Evolutionary conservation across 2,329 filamentous ascomycete genomes (phyloP).

Genomic region (Cladosporium austrohemisphaericum): DNA sequence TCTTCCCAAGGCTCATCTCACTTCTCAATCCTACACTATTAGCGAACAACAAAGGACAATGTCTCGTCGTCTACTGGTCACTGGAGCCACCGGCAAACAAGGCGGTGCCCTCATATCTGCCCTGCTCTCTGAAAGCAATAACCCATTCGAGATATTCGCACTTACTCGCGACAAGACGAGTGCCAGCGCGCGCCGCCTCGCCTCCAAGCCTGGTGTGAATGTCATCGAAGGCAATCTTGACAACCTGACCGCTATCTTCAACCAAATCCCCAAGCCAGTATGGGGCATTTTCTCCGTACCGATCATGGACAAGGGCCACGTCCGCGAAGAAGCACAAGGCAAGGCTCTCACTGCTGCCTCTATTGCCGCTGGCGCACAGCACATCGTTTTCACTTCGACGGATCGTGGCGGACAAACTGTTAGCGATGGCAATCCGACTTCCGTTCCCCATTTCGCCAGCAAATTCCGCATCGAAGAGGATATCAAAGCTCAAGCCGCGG

Average conservation of each 20-base stretch:
- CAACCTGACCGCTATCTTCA: constrained; percentile 50
- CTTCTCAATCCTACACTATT: too few species aligned
- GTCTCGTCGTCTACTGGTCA: constrained; percentile 35
- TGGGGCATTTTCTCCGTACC: constrained; percentile 30
- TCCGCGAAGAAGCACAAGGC: constrained; percentile 52
- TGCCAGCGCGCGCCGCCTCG: constrained; percentile 38
- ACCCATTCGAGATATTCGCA: constrained; percentile 49
- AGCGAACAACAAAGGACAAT: too few species aligned
- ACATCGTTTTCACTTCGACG: constrained; percentile 51
- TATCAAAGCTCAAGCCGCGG: neutral
- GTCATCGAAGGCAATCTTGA: constrained; percentile 58
- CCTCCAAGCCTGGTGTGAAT: constrained; percentile 45
- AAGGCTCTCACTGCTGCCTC: constrained; percentile 51
- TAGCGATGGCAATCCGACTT: constrained; percentile 51
- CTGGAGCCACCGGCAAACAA: constrained; percentile 47
- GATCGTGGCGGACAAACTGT: constrained; percentile 58
- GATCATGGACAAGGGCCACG: constrained; percentile 17
- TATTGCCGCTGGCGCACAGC: constrained; percentile 52
- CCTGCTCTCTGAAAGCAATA: constrained; percentile 34
- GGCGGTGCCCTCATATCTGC: constrained; percentile 44
- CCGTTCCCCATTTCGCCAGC: constrained; percentile 58
- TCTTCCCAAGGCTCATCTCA: too few species aligned
- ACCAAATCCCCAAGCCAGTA: constrained; percentile 22
- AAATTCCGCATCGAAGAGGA: constrained; percentile 62
- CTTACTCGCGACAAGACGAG: constrained; percentile 57